Base-by-base conservation (phyloP, 768 basidiomycete species). In the Mycena pura region DNA sequence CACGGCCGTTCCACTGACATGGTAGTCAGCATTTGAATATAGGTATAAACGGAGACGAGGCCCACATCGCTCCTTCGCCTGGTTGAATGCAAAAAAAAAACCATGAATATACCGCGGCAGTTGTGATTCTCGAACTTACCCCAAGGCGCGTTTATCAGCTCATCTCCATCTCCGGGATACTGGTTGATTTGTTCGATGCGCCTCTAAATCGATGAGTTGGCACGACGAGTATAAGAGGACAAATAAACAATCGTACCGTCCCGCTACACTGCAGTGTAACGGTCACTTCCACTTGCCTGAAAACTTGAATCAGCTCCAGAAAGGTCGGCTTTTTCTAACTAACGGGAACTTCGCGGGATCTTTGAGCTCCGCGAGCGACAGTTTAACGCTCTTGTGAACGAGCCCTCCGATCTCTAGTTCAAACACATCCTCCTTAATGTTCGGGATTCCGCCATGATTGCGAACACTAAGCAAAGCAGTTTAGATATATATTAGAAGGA, bases 211-310 rank as follows among this genome's bases (percentile, higher is more conserved):
- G 6, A 41, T 5, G 31, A 27, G 17, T 32, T 5, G 24, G 29
- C 19, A n/a, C n/a, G n/a, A n/a, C 3, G 32, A 19, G 14, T 3
- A 9, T 19, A 14, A 8, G 13, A 48, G 25, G 24, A 15, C 5
- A 8, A 29, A 29, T 5, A 1, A 21, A 29, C 9, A 1, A 22
- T 17, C 21, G 13, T 49, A 67, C 68, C 0, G 82, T 84, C 8
- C 84, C 83, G 41, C 80, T 82, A 69, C 84, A 85, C 66, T 84
- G 84, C 17, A 85, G 67, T n/a, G 83, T 84, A 29, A 84, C 78
- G 0, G 84, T 83, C 8, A 84, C 75, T 64, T 83, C 79, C 3
- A 62, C 59, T 72, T 84, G 83, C 4, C 82, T 82, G 55, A 24
- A 17, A 45, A 15, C 15, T 47, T 41, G 21, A 31, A 49, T 53